Percentiles rank a stretch among this genome's conserved stretches.
phyloP scores from a whole-genome alignment of 768 basidiomycete species.

The Mycena pura region DNA sequence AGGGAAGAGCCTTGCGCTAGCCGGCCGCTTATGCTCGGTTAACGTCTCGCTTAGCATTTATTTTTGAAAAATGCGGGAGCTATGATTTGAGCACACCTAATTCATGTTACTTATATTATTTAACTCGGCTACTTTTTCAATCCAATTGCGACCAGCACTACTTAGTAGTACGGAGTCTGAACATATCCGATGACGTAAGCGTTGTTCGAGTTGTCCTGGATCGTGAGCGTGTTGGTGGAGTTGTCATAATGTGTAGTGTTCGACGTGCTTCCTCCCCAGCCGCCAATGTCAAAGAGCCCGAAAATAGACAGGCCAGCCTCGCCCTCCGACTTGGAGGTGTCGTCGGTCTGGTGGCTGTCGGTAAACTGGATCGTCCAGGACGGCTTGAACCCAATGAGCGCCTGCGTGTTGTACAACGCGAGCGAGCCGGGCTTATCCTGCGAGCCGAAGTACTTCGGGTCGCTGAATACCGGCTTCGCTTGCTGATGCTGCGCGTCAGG shows the following conservation, averaged over 20 bases:
- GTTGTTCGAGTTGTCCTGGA: neutral
- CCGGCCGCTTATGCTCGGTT: no score
- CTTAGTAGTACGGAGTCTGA: neutral
- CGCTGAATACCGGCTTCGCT: neutral
- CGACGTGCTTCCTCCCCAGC: neutral
- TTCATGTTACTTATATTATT: no score
- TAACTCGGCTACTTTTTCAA: no score
- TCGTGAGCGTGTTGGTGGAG: neutral
- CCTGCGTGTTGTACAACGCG: neutral
- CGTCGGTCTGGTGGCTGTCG: neutral
- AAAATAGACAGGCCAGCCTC: neutral
- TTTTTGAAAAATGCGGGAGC: no score
- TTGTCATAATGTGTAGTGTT: neutral
- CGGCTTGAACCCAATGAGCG: neutral
- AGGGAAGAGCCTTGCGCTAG: no score
- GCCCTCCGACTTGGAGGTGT: neutral
- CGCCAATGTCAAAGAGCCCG: neutral
- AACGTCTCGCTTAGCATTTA: no score
- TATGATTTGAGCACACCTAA: no score
- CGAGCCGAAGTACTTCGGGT: neutral
- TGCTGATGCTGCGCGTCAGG: neutral
- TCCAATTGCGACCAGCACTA: no score
- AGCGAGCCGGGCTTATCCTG: neutral
- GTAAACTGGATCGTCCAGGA: neutral
- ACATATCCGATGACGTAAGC: neutral